These are phyloP conservation scores for Neophaeococcomyces mojaviensis DNA, from an alignment of 2,329 filamentous ascomycete genomes.

Conservation along the genomic window DNA sequence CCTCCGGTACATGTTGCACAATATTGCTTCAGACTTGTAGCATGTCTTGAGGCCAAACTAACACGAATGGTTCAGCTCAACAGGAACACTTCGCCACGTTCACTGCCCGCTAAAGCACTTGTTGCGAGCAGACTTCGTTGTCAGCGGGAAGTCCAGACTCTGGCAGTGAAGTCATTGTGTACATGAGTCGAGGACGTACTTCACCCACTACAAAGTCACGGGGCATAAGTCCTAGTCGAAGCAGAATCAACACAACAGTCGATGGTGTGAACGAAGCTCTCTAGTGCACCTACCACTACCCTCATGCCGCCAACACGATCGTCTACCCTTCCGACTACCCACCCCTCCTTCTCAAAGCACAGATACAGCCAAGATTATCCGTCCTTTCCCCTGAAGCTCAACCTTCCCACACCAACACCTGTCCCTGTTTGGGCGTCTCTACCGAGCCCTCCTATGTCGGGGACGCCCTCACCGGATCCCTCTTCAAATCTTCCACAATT, in stretches of 20 bases:
- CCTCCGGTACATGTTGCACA: not conserved
- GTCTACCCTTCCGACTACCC: constrained; percentile 15
- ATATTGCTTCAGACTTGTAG: not conserved
- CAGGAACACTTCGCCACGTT: not conserved
- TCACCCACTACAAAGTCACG: not conserved
- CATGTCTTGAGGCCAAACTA: not conserved
- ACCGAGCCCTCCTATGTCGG: constrained; percentile 37
- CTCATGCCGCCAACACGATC: constrained; percentile 23
- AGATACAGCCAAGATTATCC: constrained; percentile 24
- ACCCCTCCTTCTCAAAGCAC: constrained; percentile 23
- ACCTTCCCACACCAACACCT: constrained; percentile 21
- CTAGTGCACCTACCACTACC: not conserved
- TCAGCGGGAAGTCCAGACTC: not conserved
- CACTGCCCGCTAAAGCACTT: not conserved
- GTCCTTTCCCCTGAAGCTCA: constrained; percentile 24
- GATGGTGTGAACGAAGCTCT: not conserved
- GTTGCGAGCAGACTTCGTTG: too few species aligned
- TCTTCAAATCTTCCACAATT: constrained; percentile 32
- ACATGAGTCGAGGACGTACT: not conserved
- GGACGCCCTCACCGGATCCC: constrained; percentile 32
- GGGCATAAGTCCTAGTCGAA: not conserved
- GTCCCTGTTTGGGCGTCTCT: constrained; percentile 33
- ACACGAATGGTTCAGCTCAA: constrained; percentile 1
- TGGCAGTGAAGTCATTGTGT: not conserved
- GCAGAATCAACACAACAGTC: not conserved